Evolutionary conservation across 345 rosid genomes (phyloP), one percentile per base, ranked within the genome.

Genomic region (Heritiera fomes): DNA sequence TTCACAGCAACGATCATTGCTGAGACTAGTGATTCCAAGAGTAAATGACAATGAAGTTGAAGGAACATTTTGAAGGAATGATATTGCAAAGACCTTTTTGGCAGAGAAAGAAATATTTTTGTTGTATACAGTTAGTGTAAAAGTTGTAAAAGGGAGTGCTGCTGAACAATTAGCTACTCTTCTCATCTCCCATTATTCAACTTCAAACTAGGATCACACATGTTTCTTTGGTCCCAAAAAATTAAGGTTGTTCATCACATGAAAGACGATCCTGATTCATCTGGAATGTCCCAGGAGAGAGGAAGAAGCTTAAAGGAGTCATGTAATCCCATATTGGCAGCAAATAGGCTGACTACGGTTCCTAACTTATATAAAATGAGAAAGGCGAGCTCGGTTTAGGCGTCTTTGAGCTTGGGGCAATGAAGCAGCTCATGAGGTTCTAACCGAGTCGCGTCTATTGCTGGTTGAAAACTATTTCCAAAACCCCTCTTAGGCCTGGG

Each of bases 381-480:
- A 49, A 5, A 61, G 28, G 8, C 8, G 4, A 14, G 1, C 0
- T 0, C 0, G 14, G 0, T 0, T 8, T 2, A 3, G 1, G 0
- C 9, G 67, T 80, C 75, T 75, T 80, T 80, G 78, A 79, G 78
- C 79, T 74, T 80, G 82, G 79, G 82, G 82, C 79, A 80, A 83
- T 80, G 86, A 80, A 82, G 81, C 77, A 83, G 82, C 81, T 80
- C 15, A 61, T 77, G 86, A 80, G 83, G 77, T 83, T 47, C 73
- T 80, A 63, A 74, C 83, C 74, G 83, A 83, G 86, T 77, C 81
- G 81, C 83, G 81, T 80, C 83, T 59, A 83, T 83, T 80, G 86
- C 83, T 83, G 83, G 83, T 83, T 83, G 86, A 83, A 80, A 83
- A 80, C 86, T 83, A 83, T 80, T 80, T 83, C 83, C 86, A 74